Conservation (phyloP, 2,329 filamentous ascomycete genomes). For the Celoporthe dispersa region DNA sequence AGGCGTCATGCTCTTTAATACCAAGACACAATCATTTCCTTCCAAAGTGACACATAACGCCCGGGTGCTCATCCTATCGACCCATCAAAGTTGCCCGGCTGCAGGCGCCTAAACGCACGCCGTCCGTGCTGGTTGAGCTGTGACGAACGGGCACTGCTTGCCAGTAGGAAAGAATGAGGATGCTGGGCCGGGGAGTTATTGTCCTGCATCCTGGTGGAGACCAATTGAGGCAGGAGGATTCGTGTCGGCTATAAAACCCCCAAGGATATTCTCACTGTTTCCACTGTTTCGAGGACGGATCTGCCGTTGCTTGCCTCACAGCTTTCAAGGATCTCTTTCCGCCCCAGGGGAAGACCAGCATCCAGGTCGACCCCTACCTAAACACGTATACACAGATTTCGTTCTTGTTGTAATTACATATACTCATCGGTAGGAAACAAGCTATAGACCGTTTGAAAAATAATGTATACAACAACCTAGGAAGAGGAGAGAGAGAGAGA, state of each 20-base stretch:
- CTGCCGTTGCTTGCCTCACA: neutral
- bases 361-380: neutral
- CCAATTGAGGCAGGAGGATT: neutral
- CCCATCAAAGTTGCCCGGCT: neutral
- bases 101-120: neutral
- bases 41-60: neutral
- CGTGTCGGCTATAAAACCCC: neutral
- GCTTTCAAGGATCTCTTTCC: neutral
- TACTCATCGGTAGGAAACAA: neutral
- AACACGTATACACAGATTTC: neutral
- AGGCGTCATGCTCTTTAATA: neutral
- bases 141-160: neutral
- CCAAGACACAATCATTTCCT: neutral
- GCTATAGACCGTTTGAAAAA: neutral
- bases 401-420: neutral
- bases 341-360: neutral
- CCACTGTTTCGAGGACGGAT: neutral
- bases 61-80: neutral
- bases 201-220: neutral
- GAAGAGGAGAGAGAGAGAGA: neutral
- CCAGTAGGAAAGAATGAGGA: neutral
- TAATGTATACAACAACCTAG: neutral
- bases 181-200: neutral
- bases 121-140: neutral
- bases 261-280: neutral